Evolutionary conservation across 345 rosid genomes (phyloP), one percentile per base, ranked within the genome.

Genomic region (Turritis glabra): DNA sequence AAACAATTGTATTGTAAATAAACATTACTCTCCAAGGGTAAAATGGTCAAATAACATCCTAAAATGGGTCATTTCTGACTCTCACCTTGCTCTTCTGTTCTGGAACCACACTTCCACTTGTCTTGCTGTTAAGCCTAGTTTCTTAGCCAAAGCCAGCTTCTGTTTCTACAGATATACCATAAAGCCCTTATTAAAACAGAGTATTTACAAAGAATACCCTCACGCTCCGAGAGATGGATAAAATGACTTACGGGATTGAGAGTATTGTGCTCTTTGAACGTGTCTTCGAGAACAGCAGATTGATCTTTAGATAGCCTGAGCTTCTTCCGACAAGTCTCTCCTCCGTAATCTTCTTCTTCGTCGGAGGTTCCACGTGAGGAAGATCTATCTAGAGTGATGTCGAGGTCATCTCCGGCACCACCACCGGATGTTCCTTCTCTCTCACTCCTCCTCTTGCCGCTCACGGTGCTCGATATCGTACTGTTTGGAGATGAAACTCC

Each of bases 41-140:
- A 54, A 55, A 56, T 62, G 2, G 55, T 57, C 62, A 40, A 14
- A 19, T 17, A 33, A 14, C 35, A 10, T 35, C 0, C 4, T 30
- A 18, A 0, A 21, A 38, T 38, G 56, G 22, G 30, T 41, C 2
- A 32, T 32, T 0, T 17, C 1, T 21, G 22, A 35, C 26, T 64
- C 12, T 59, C 82, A 91, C 98, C 98, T 92, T 58, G 99, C 99
- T 79, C 99, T 85, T 77, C 99, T 83, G 85, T 95, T 95, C 66
- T 95, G 99, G 84, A 95, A 95, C 99, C 99, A 95, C 9, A 95
- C 99, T 78, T 95, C 99, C 14, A 95, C 98, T 72, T 95, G 98
- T 52, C 99, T 83, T 14, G 98, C 84, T 55, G 94, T 85, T 64
- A 95, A 84, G n/a, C 93, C 85, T 50, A 95, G 84, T 82, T 88